These are phyloP conservation scores for Limonium bicolor DNA, from an alignment of 148 eudicot species.

Conservation along the genomic window DNA sequence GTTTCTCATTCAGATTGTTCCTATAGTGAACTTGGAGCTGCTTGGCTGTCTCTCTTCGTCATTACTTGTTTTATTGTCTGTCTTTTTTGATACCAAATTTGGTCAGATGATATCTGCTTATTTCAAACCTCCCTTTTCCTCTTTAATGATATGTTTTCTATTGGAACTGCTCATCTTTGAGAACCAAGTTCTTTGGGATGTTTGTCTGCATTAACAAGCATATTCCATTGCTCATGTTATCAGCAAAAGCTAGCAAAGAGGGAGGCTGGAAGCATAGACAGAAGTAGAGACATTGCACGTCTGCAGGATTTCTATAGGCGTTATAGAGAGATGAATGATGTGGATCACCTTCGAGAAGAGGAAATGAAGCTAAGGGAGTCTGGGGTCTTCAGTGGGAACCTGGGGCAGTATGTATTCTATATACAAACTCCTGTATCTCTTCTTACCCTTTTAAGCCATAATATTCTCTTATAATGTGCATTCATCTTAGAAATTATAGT, in stretches of 20 bases:
- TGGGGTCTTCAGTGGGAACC: constrained; percentile 65
- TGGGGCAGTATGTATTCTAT: constrained; percentile 65
- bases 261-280: constrained; percentile 82
- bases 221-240: constrained; percentile 2
- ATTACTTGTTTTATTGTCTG: background rate
- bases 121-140: background rate
- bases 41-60: background rate
- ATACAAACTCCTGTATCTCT: background rate
- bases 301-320: constrained; percentile 71
- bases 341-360: constrained; percentile 75
- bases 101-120: too few relatives aligned
- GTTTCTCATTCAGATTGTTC: background rate
- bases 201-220: background rate
- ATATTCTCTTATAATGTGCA: background rate
- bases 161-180: background rate
- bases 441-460: too few relatives aligned
- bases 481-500: background rate
- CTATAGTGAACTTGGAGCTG: background rate
- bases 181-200: background rate
- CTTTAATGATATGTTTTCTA: background rate
- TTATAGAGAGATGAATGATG: constrained; percentile 60
- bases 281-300: constrained; percentile 89
- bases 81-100: background rate
- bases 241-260: constrained; percentile 98
- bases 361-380: constrained; percentile 85